Evolutionary conservation across 2,329 filamentous ascomycete genomes (phyloP).

Genomic region (Colletotrichum tropicicola): DNA sequence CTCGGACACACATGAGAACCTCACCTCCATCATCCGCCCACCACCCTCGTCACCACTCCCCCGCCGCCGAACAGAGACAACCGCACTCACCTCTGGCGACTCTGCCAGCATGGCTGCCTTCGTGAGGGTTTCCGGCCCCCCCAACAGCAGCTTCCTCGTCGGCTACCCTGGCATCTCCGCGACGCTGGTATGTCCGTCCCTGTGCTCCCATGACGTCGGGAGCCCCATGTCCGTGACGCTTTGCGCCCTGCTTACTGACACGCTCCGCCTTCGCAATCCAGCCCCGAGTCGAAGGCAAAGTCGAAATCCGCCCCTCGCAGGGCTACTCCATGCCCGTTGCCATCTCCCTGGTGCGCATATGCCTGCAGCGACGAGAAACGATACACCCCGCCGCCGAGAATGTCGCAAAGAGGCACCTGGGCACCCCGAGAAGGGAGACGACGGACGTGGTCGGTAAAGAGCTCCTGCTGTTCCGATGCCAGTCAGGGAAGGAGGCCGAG

Average conservation of each 20-base stretch:
- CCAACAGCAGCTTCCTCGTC: slow-evolving; percentile 95
- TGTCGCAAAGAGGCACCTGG: slow-evolving; percentile 89
- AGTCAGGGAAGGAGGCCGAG: slow-evolving; percentile 84
- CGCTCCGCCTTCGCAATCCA: slow-evolving; percentile 45
- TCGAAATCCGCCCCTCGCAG: slow-evolving; percentile 89
- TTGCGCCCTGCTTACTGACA: slow-evolving; percentile 25
- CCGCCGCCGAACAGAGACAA: slow-evolving; percentile 16
- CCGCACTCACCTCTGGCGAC: slow-evolving; percentile 9
- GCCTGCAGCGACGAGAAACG: slow-evolving; percentile 90
- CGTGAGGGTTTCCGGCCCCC: slow-evolving; percentile 96
- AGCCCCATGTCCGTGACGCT: slow-evolving; percentile 24
- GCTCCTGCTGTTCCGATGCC: slow-evolving; percentile 88
- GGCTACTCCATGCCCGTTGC: slow-evolving; percentile 90
- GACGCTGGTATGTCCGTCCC: slow-evolving; percentile 78
- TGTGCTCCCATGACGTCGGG: slow-evolving; percentile 15
- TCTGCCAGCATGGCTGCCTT: slow-evolving; percentile 70
- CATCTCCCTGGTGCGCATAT: slow-evolving; percentile 93
- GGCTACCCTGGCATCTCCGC: slow-evolving; percentile 98
- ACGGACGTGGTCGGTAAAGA: slow-evolving; percentile 96
- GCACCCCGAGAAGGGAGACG: slow-evolving; percentile 88
- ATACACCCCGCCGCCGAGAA: slow-evolving; percentile 97
- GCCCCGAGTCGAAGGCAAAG: slow-evolving; percentile 97
- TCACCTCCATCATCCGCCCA: slow-evolving; percentile 17
- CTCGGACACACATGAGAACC: slow-evolving; percentile 30
- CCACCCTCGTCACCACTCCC: not conserved